Percentiles rank a stretch among this genome's conserved stretches.
phyloP scores from a whole-genome alignment of 345 rosid genomes.

The Kandelia obovata region DNA sequence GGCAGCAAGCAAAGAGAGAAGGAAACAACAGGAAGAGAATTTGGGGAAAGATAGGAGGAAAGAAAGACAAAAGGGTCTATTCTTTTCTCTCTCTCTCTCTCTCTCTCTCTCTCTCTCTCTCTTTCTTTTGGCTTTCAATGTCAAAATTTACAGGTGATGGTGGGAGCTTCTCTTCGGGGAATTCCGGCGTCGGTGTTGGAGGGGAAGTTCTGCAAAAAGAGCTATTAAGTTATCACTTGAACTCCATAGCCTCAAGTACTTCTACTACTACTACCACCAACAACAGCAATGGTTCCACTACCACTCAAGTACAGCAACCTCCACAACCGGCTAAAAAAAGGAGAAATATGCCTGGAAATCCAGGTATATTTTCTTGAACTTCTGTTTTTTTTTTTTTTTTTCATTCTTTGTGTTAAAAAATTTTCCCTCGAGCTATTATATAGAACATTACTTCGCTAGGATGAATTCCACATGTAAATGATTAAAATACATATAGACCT shows the following conservation, averaged over 20 bases:
- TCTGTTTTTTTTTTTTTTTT: background rate
- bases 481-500: too few species aligned
- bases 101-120: too few species aligned
- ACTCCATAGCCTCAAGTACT: conserved; percentile 24
- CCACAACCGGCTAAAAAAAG: conserved; percentile 28
- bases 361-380: conserved; percentile 24
- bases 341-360: conserved; percentile 47
- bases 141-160: conserved; percentile 34
- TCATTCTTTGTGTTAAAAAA: too few species aligned
- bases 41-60: conserved; percentile 10
- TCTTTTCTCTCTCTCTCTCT: background rate
- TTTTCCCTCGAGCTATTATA: too few species aligned
- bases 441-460: too few species aligned
- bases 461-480: too few species aligned
- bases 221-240: conserved; percentile 8
- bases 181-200: conserved; percentile 17
- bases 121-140: conserved; percentile 23
- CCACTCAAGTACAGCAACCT: conserved; percentile 13
- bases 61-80: conserved; percentile 21
- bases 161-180: conserved; percentile 37
- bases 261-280: conserved; percentile 5
- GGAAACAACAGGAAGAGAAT: conserved; percentile 18
- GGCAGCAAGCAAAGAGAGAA: conserved; percentile 5
- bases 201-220: conserved; percentile 16
- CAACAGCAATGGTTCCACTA: conserved; percentile 26